Evolutionary conservation across 2,329 filamentous ascomycete genomes (phyloP), one percentile per base, ranked within the genome.

Genomic region (Allantophomopsis cytisporea): DNA sequence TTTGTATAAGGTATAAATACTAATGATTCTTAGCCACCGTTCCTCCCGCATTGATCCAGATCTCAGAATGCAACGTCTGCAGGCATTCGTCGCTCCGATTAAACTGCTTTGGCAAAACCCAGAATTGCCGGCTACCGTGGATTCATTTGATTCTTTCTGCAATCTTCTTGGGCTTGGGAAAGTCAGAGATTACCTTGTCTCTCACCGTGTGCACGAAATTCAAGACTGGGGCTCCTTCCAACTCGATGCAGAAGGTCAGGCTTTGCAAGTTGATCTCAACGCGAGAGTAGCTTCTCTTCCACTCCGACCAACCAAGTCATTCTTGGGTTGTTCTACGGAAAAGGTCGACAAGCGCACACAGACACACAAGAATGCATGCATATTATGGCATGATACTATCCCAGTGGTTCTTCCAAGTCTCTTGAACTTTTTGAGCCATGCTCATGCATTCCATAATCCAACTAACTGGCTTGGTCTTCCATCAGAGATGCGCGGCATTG

Each of bases 251-350:
- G 83, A 91, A 52, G 91, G 89, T 1, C 73, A 83, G 47, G 71
- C 74, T 3, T 68, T 94, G 35, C 89, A 96, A 57, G 71, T 70
- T 16, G 76, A 85, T 43, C 75, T 96, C 47, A 80, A 87, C 43
- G 73, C 83, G 46, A 78, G 83, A 43, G 76, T 85, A 38, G 76
- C 81, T 76, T 69, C 68, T 71, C 62, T 96, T 12, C 91, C 91
- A 4, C 62, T 98, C 33, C 77, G 89, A 41, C 73, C 83, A 6
- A 95, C 89, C 2, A 95, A 95, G 55, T 86, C 85, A 0, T 83
- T 96, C 54, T 64, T 98, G n/a, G 83, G 82, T 2, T 89, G 88
- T 37, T 93, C 89, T 0, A 89, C 91, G 0, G 93, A 98, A 50
- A 86, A 86, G 54, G 62, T 96, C 7, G 81, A 86, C 37, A 83